Evolutionary conservation across 176 grass and related monocot genomes (phyloP), one percentile per base, ranked within the genome.

Genomic region (Lolium rigidum): DNA sequence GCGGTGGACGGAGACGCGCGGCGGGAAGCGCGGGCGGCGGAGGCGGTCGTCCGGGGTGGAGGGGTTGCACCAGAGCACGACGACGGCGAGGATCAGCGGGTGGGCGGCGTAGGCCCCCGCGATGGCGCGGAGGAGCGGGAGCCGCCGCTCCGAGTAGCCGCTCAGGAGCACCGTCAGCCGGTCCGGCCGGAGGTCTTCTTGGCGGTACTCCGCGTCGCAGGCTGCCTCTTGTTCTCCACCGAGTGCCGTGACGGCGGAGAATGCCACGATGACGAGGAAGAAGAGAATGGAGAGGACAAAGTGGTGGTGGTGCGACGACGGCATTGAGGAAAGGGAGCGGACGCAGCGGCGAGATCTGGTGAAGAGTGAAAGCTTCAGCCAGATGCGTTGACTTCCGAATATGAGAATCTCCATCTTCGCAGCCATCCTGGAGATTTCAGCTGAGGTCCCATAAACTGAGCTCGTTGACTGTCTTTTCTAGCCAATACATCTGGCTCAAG

Each of bases 51-150:
- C 64, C 14, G 88, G 86, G 18, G 90, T 92, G 69, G 91, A 87
- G 5, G 87, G 89, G 83, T 98, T 95, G 71, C 84, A 93, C 95
- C 95, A 98, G 68, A 95, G 80, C 59, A 98, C 68, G 15, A 93
- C 11, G 2, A 98, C 92, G 41, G 87, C 18, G 60, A 83, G 85
- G 7, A 98, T 87, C 16, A 85, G 74, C 13, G 95, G 93, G 61
- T 92, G 91, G 1, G 85, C 66, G 7, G 93, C 84, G 68, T 93
- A 94, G 13, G 91, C 79, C 2, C 82, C 83, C 3, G 82, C 82
- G 80, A 95, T 76, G 87, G 49, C 76, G 39, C 87, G 87, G 83
- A 98, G 93, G 22, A 95, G 93, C 14, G 89, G 93, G 38, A 95
- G 85, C 12, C 95, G 89, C n/a, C 60, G 85, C 58, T 91, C 85